A percentile compares a stretch with the other conserved stretches of the same genome.
Evolutionary conservation across 78 protist genomes (phyloP).

Genomic region (Chrysochromulina tobinii): DNA sequence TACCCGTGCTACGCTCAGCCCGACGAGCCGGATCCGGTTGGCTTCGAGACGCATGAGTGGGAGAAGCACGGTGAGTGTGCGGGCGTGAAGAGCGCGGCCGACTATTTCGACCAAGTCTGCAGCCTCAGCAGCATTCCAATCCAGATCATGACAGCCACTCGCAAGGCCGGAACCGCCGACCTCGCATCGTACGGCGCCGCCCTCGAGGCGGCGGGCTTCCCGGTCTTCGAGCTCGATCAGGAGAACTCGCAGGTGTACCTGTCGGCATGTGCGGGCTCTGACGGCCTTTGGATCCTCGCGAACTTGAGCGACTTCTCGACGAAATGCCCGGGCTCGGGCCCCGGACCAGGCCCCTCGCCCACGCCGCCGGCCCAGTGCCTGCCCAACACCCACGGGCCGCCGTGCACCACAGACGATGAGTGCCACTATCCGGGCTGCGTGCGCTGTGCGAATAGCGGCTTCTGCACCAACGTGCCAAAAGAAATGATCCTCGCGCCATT

Average conservation of each 20-base stretch:
- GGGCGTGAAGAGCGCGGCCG: neutral
- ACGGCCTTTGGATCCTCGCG: too few relatives aligned
- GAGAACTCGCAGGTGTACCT: too few relatives aligned
- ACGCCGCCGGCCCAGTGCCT: neutral
- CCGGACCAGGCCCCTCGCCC: too few relatives aligned
- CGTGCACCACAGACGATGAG: neutral
- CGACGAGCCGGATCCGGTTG: too few relatives aligned
- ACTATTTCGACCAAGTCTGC: neutral
- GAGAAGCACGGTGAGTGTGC: neutral
- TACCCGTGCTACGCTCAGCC: neutral
- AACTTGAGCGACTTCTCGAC: too few relatives aligned
- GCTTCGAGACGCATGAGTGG: neutral
- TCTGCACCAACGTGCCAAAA: neutral
- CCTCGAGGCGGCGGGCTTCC: too few relatives aligned
- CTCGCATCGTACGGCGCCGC: too few relatives aligned
- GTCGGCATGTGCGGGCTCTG: too few relatives aligned
- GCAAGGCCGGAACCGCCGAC: neutral
- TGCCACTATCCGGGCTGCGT: neutral
- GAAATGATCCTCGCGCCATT: too few relatives aligned
- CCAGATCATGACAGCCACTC: neutral
- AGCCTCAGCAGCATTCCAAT: neutral
- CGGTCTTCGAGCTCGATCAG: too few relatives aligned
- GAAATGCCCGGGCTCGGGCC: too few relatives aligned
- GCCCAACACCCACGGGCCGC: neutral
- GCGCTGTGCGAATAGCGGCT: neutral